Evolutionary conservation across 192 early-diverging fungal species (phyloP), one percentile per base, ranked within the genome.

Genomic region (Mortierella alpina): DNA sequence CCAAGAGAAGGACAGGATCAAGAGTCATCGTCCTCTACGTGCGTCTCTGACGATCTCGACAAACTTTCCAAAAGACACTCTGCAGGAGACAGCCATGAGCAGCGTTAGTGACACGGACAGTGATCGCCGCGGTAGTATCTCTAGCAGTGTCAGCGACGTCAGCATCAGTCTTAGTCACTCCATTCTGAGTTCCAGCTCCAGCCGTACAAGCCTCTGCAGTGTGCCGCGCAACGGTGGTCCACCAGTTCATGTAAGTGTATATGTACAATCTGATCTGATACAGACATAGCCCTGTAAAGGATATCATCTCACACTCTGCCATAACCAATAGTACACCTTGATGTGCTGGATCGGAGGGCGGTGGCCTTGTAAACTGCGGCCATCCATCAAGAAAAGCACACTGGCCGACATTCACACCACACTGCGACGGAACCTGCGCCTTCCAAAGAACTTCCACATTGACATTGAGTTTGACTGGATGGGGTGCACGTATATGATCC

Each of bases 291-390:
- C 44, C 20, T 61, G 6, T 11, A 9, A 7, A 11, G n/a, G 5
- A 14, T 7, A 39, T 18, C 6, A 8, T 60, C 2, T 62, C 44
- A 58, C 6, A 8, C 18, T 10, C 6, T 39, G 12, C 39, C 23
- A 44, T 46, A 6, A 6, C n/a, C 2, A 42, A n/a, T 69, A 70
- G 68, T 70, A 61, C 50, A 70, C 68, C 13, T 50, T 70, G 17
- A 70, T 70, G 68, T 70, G 68, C 50, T 70, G 59, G 68, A 62
- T 70, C 23, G 68, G 59, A 60, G 68, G 68, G 20, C 59, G 59
- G 31, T 70, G 68, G 68, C 68, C 68, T 14, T 70, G 68, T 50
- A 60, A 52, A 40, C 42, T 70, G 40, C 22, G 68, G 2, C 68
- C 68, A 15, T 23, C 61, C 5, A 70, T 70, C 50, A 70, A 70